Evolutionary conservation across 306 rosid genomes (phyloP), one percentile per base, ranked within the genome.

Genomic region (Clitoria ternatea): DNA sequence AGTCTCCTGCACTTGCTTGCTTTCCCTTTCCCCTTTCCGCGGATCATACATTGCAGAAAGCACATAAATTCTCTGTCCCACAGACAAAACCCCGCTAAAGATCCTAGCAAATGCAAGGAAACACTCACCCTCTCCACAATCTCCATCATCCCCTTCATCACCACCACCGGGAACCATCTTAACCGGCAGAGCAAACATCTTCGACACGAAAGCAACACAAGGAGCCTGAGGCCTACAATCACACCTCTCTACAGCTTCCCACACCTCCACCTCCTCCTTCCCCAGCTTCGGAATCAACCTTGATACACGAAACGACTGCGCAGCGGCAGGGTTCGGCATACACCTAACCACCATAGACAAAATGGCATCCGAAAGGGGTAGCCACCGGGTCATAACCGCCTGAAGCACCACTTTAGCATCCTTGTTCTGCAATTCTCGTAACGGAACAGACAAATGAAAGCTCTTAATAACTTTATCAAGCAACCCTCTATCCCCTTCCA

Each of bases 21-120:
- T 79, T 29, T 72, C 73, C 2, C 90, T 79, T 35, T 91, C 97
- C 76, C 82, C 89, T 67, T 85, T 87, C 27, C 81, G 57, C 1
- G 97, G 96, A 80, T 91, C 89, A 64, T 91, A 89, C 62, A 91
- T 75, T 66, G 97, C 96, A 8, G 97, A 89, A 63, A 91, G 92
- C 61, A 91, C 91, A 75, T 82, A 89, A 72, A 91, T 77, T 65
- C 80, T 87, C 73, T 87, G 93, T n/a, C 96, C 87, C 7, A 82
- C 54, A 40, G 18, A 52, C 59, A 91, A 82, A 75, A 85, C 85
- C 42, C 97, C 97, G 23, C 97, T 89, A 79, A 89, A 91, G 29
- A 91, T 70, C 78, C 97, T 83, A 43, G 97, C 90, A 80, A 91
- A 88, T 10, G 97, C 97, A 70, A 91, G 79, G 60, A 89, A 89